A percentile compares a stretch with the other conserved stretches of the same genome.
phyloP scores from a whole-genome alignment of 805 yeast species.

The Priceomyces melissophilus region DNA sequence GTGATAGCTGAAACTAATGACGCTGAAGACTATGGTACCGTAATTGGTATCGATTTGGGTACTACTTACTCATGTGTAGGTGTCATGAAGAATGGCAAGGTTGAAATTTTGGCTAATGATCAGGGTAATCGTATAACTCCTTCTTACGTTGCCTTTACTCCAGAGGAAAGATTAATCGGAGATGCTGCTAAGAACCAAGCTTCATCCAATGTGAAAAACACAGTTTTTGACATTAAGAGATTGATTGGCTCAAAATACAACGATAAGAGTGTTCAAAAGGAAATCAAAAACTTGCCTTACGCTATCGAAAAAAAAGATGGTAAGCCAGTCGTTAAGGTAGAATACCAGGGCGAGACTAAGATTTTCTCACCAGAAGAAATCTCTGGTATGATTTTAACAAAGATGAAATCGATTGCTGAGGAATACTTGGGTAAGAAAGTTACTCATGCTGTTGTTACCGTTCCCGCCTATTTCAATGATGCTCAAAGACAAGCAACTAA shows the following conservation, averaged over 20 bases:
- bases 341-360: constrained; percentile 79
- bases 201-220: constrained; percentile 83
- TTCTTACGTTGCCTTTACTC: constrained; percentile 88
- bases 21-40: constrained; percentile 41
- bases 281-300: constrained; percentile 65
- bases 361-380: constrained; percentile 87
- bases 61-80: constrained; percentile 96
- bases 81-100: constrained; percentile 82
- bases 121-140: constrained; percentile 97
- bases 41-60: constrained; percentile 79
- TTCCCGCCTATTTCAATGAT: constrained; percentile 94
- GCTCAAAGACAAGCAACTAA: constrained; percentile 98
- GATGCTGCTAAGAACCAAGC: constrained; percentile 96
- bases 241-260: constrained; percentile 80
- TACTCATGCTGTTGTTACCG: constrained; percentile 86
- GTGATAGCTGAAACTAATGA: constrained; percentile 17
- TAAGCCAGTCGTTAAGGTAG: constrained; percentile 78
- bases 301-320: constrained; percentile 64
- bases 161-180: constrained; percentile 83
- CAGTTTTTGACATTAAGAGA: constrained; percentile 86
- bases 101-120: constrained; percentile 90
- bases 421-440: constrained; percentile 27
- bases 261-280: constrained; percentile 67
- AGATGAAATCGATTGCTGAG: constrained; percentile 82
- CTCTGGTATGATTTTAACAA: constrained; percentile 81